phyloP scores from a whole-genome alignment of 2,329 filamentous ascomycete genomes.

The Shiraia sp. region DNA sequence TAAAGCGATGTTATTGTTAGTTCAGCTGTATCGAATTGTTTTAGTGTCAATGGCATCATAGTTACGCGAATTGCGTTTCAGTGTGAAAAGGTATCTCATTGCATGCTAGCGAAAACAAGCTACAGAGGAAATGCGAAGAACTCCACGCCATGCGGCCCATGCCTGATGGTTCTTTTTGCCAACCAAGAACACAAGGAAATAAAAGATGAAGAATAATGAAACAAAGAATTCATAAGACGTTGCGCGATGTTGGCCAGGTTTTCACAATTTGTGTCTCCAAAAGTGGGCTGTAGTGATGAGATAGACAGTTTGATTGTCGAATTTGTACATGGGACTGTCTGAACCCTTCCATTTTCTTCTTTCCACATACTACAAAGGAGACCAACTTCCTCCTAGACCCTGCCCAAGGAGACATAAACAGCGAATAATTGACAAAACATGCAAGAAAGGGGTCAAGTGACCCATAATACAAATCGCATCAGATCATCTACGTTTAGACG shows the following conservation, averaged over 20 bases:
- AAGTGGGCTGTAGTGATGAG: constrained; percentile 2
- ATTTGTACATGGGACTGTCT: constrained; percentile 9
- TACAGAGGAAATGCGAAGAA: constrained; percentile 3
- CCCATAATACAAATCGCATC: constrained; percentile 21
- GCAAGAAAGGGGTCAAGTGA: constrained; percentile 31
- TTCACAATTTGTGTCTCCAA: constrained; percentile 1
- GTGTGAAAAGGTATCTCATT: background rate
- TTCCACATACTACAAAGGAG: constrained; percentile 17
- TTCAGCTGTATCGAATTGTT: no score
- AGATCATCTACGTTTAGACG: constrained; percentile 16
- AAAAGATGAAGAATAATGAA: background rate
- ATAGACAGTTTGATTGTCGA: constrained; percentile 31
- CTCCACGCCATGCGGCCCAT: constrained; percentile 19
- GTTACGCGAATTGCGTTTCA: no score
- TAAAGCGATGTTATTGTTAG: background rate
- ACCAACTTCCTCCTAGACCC: constrained; percentile 15
- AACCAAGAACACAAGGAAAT: constrained; percentile 2
- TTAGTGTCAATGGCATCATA: no score
- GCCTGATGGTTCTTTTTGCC: constrained; percentile 11
- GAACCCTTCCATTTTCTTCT: constrained; percentile 7
- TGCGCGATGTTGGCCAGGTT: background rate
- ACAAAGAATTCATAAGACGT: constrained; percentile 13
- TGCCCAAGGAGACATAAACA: constrained; percentile 26
- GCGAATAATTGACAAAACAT: constrained; percentile 24
- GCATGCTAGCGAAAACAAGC: background rate